These are phyloP conservation scores for Penicillium pulvis DNA, from an alignment of 495 filamentous ascomycete species.

Conservation along the genomic window DNA sequence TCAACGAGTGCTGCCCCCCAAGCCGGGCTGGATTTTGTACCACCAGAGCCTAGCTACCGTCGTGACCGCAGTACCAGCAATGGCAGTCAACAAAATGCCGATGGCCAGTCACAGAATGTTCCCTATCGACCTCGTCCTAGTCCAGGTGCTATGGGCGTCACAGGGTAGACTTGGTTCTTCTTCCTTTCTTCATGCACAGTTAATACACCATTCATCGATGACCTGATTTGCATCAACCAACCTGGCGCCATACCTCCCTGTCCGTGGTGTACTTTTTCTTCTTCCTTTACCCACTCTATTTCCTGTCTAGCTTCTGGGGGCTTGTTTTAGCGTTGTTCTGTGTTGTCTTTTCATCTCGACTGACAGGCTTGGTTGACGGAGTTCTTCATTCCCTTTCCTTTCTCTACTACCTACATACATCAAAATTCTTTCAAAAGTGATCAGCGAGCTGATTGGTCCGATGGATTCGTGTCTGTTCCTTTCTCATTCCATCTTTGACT, in stretches of 20 bases:
- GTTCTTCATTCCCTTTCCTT: constrained; percentile 27
- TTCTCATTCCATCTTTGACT: constrained; percentile 12
- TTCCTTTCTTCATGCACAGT: constrained; percentile 23
- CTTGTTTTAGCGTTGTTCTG: constrained; percentile 38
- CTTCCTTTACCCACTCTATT: constrained; percentile 9
- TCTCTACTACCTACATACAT: constrained; percentile 15
- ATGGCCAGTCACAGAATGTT: constrained; percentile 37
- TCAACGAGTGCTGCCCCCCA: constrained; percentile 33
- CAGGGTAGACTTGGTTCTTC: constrained; percentile 33
- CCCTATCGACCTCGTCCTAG: constrained; percentile 45
- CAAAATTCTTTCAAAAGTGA: constrained; percentile 32
- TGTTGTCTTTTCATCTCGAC: constrained; percentile 29
- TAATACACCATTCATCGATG: constrained; percentile 27
- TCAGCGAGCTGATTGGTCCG: constrained; percentile 24
- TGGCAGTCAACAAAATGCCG: constrained; percentile 40
- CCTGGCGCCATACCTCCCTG: constrained; percentile 19
- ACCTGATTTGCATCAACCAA: constrained; percentile 27
- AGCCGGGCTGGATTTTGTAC: constrained; percentile 34
- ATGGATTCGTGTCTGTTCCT: constrained; percentile 21
- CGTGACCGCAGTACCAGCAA: constrained; percentile 47
- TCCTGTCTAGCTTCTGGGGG: constrained; percentile 27
- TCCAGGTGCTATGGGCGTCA: constrained; percentile 49
- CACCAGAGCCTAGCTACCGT: constrained; percentile 27
- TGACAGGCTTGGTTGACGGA: constrained; percentile 39
- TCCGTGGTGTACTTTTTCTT: constrained; percentile 22